A percentile compares a stretch with the other conserved stretches of the same genome.
Evolutionary conservation across 2,329 filamentous ascomycete genomes (phyloP).

Genomic region (Cladosporium sp.): DNA sequence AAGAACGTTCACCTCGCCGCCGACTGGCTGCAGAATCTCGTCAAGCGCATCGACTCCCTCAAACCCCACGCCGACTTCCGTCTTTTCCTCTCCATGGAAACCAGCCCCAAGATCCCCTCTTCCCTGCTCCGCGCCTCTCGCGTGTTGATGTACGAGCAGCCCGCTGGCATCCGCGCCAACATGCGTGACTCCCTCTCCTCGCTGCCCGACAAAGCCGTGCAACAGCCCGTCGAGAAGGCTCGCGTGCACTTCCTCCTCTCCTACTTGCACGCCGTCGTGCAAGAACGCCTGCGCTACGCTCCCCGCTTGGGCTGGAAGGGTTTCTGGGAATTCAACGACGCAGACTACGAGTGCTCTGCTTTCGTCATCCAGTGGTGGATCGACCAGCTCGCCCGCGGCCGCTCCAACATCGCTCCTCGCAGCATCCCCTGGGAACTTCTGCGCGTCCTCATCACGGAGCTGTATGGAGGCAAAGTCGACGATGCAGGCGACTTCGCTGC

Average conservation of each 20-base stretch:
- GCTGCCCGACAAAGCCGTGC: slow-evolving; percentile 55
- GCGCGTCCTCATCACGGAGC: slow-evolving; percentile 82
- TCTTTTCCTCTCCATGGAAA: slow-evolving; percentile 96
- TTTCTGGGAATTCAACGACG: slow-evolving; percentile 99
- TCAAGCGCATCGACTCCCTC: slow-evolving; percentile 93
- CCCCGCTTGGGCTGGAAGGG: slow-evolving; percentile 95
- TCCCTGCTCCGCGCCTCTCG: slow-evolving; percentile 89
- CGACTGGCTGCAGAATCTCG: slow-evolving; percentile 92
- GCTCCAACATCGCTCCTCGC: slow-evolving; percentile 87
- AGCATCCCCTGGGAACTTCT: slow-evolving; percentile 98
- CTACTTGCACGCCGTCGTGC: slow-evolving; percentile 92
- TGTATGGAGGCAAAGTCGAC: slow-evolving; percentile 97
- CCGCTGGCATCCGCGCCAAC: slow-evolving; percentile 90
- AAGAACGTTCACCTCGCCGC: slow-evolving; percentile 98
- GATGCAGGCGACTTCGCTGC: slow-evolving; percentile 77
- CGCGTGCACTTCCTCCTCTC: slow-evolving; percentile 86
- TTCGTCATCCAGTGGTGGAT: slow-evolving; percentile 96
- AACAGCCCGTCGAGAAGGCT: slow-evolving; percentile 84
- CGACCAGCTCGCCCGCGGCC: slow-evolving; percentile 72
- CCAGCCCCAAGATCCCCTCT: slow-evolving; percentile 92
- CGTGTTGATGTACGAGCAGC: slow-evolving; percentile 96
- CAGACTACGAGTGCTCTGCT: slow-evolving; percentile 95
- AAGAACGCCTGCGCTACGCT: slow-evolving; percentile 90
- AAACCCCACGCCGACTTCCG: slow-evolving; percentile 92
- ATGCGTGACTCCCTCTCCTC: slow-evolving; percentile 96